Evolutionary conservation across 2,329 filamentous ascomycete species (phyloP).

Genomic region (Pseudophaeomoniella oleicola): DNA sequence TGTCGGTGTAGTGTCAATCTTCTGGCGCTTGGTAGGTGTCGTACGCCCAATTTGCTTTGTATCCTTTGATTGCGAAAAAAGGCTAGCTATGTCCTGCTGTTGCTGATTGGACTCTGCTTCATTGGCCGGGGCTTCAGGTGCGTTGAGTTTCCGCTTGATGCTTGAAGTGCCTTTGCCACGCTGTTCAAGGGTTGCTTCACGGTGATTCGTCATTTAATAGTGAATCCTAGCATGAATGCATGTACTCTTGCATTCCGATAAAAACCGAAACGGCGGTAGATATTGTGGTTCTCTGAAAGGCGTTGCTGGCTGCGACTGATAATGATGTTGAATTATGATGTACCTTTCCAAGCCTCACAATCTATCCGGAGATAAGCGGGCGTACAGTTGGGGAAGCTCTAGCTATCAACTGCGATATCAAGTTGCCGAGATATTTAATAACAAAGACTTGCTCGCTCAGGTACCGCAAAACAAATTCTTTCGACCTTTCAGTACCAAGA

Average conservation of each 20-base stretch:
- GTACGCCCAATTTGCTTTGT: background rate
- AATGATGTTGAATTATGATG: no score
- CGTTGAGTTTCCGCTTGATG: background rate
- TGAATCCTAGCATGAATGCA: background rate
- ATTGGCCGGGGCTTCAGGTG: background rate
- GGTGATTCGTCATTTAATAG: background rate
- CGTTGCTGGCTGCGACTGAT: no score
- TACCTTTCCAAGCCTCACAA: no score
- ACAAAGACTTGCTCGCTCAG: no score
- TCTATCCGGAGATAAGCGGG: no score
- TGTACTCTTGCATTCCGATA: background rate
- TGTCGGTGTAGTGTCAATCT: background rate
- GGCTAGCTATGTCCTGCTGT: background rate
- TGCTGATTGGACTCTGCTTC: background rate
- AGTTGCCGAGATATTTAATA: no score
- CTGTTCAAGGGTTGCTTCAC: background rate
- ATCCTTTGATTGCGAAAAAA: slow-evolving; percentile 1
- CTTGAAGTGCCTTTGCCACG: background rate
- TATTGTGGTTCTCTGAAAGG: no score
- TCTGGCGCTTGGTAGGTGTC: background rate
- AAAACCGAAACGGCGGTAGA: no score
- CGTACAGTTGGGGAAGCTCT: no score
- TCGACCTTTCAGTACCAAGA: no score
- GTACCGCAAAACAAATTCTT: no score
- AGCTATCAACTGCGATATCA: no score